phyloP scores from a whole-genome alignment of 176 grass and related monocot species.

The Musa troglodytarum region DNA sequence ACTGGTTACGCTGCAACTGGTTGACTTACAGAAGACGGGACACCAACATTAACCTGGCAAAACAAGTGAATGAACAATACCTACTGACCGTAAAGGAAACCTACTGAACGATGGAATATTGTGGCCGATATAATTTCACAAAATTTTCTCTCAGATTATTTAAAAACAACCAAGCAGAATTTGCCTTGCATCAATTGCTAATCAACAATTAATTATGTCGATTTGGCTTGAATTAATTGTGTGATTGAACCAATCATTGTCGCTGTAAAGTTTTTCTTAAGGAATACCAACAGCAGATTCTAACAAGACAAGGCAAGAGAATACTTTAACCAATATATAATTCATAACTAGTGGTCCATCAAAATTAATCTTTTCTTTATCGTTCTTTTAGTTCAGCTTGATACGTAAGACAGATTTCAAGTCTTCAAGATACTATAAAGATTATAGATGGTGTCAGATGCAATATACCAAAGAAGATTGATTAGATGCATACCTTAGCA shows the following conservation, averaged over 20 bases:
- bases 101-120: not conserved
- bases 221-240: not conserved
- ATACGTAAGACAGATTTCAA: too few relatives aligned
- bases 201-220: not conserved
- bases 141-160: not conserved
- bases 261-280: not conserved
- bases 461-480: not conserved
- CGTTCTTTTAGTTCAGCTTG: not conserved
- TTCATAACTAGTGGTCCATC: not conserved
- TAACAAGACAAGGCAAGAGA: not conserved
- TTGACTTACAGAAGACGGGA: conserved; percentile 51
- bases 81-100: not conserved
- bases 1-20: conserved; percentile 57
- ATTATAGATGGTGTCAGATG: too few relatives aligned
- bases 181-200: not conserved
- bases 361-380: not conserved
- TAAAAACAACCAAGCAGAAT: not conserved
- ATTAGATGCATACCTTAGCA: conserved; percentile 46
- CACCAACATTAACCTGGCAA: conserved; percentile 4
- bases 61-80: conserved; percentile 11
- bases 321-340: not conserved
- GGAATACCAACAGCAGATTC: not conserved
- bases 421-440: not conserved
- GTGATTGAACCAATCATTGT: not conserved
- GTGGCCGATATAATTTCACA: not conserved